A percentile compares a stretch with the other conserved stretches of the same genome.
phyloP scores from a whole-genome alignment of 148 eudicot species.

The Persicaria tinctoria region DNA sequence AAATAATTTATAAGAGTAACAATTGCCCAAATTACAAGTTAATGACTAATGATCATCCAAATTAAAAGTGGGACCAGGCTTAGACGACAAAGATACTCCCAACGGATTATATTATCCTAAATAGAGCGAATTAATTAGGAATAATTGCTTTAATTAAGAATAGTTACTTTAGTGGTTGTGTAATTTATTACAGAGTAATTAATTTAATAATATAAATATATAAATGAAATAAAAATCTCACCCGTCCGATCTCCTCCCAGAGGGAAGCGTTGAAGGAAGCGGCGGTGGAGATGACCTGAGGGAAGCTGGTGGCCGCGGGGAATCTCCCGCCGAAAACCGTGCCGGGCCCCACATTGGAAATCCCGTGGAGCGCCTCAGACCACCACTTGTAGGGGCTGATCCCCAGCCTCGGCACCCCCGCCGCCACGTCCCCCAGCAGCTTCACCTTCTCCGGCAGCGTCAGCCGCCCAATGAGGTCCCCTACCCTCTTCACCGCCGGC shows the following conservation, averaged over 20 bases:
- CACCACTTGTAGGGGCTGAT: slow-evolving; percentile 82
- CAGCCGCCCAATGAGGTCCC: slow-evolving; percentile 55
- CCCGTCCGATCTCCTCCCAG: slow-evolving; percentile 92
- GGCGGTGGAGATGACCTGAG: slow-evolving; percentile 82
- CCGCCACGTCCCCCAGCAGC: slow-evolving; percentile 55
- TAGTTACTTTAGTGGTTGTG: background rate
- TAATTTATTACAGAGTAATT: background rate
- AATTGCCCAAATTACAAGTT: too few species aligned
- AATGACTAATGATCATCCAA: background rate
- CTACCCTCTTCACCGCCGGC: slow-evolving; percentile 35
- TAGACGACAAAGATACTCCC: background rate
- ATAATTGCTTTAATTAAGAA: too few species aligned
- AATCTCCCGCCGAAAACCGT: slow-evolving; percentile 70
- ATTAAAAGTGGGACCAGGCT: background rate
- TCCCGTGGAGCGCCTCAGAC: slow-evolving; percentile 97
- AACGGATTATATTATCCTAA: background rate
- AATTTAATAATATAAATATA: background rate
- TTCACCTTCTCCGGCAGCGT: slow-evolving; percentile 69
- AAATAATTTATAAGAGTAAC: too few species aligned
- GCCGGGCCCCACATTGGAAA: slow-evolving; percentile 88
- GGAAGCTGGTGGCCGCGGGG: slow-evolving; percentile 84
- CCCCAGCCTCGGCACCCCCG: slow-evolving; percentile 70
- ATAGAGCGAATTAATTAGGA: background rate
- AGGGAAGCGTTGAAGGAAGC: slow-evolving; percentile 77
- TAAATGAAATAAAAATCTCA: slow-evolving; percentile 9